Evolutionary conservation across 352 stramenopile genomes (phyloP), one percentile per base, ranked within the genome.

Genomic region (Plasmopara muralis): DNA sequence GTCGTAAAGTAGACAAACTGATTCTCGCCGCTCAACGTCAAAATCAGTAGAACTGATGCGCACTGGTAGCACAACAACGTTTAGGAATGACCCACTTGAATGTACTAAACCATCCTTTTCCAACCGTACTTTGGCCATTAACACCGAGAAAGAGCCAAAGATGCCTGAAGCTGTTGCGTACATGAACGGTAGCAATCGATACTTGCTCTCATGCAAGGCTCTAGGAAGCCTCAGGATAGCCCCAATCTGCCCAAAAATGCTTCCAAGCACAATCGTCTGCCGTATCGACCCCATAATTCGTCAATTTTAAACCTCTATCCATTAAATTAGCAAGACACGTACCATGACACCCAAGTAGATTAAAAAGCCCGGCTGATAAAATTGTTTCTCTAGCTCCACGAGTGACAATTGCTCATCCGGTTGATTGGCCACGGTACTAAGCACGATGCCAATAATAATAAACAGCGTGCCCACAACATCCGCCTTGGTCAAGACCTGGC

Each of bases 1-100:
- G 82, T 90, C 47, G 77, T 90, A 50, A 85, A 77, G 68, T 89
- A 89, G 37, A 85, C 68, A 55, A 93, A 93, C 57, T 93, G 82
- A 55, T 93, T 90, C 34, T 90, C 68, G 30, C 82, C 79, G 47
- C 76, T 58, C n/a, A 89, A 45, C 18, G 82, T 93, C 30, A 89
- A 43, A 41, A 93, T 87, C 15, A 93, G 48, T 52, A 93, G 47
- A 33, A 93, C 88, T 13, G 82, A 88, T 30, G 80, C 77, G 55
- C 82, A 93, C 64, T 87, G 43, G 42, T 42, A 41, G 10, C 37
- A 39, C 34, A 53, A 31, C 6, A 47, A 12, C n/a, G 35, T 28
- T 38, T 6, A 58, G 33, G 55, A 29, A 57, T 68, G 29, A 67
- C 56, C 37, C 68, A 79, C 39, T 74, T 20, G 30, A 20, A 6